Evolutionary conservation across 2,329 filamentous ascomycete genomes (phyloP).

Genomic region (Mycosphaerella arachidis): DNA sequence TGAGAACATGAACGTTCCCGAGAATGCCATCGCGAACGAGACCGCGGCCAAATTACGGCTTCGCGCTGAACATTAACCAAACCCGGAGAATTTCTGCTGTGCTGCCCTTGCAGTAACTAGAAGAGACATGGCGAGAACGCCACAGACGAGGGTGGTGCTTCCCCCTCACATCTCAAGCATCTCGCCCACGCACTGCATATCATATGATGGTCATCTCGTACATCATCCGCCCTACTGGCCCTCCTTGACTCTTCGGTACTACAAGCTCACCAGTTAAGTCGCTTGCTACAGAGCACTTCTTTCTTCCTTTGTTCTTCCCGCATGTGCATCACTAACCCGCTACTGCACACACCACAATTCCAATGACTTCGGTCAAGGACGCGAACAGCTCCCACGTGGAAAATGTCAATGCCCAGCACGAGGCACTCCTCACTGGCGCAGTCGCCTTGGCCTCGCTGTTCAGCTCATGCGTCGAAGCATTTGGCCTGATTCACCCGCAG

Average conservation of each 20-base stretch:
- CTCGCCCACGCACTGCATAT: background rate
- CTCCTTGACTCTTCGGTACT: background rate
- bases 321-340: background rate
- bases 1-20: background rate
- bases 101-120: background rate
- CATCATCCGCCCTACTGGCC: background rate
- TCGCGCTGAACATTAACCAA: too few relatives aligned
- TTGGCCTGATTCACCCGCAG: slow-evolving; percentile 42
- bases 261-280: background rate
- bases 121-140: background rate
- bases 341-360: background rate
- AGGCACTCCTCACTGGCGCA: slow-evolving; percentile 36
- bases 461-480: slow-evolving; percentile 46
- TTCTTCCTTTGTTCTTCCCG: too few relatives aligned
- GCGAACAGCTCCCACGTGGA: slow-evolving; percentile 22
- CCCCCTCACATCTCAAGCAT: background rate
- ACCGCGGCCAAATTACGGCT: background rate
- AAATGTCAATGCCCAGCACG: slow-evolving; percentile 24
- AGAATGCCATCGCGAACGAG: too few relatives aligned
- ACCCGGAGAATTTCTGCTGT: background rate
- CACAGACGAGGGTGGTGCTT: background rate
- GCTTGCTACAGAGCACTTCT: background rate
- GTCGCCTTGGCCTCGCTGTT: slow-evolving; percentile 43
- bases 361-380: slow-evolving; percentile 4
- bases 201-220: background rate